These are phyloP conservation scores for Crithidia sp. DNA, from an alignment of 208 protist genomes.

Conservation along the genomic window DNA sequence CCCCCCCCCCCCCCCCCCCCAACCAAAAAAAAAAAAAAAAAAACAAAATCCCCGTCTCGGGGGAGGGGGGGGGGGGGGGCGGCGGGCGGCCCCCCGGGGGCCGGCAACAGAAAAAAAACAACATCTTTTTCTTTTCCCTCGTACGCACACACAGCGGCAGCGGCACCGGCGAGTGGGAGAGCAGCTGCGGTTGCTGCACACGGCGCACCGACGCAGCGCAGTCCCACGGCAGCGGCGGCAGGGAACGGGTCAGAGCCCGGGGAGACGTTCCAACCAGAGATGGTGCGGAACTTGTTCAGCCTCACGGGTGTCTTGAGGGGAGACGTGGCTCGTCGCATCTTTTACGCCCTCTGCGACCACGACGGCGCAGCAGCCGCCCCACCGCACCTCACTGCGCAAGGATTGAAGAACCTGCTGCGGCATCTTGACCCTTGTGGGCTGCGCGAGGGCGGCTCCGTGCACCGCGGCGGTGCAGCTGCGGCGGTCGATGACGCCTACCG, in stretches of 20 bases:
- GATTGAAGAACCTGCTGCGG: slow-evolving; percentile 11
- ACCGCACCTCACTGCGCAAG: neutral
- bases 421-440: slow-evolving; percentile 19
- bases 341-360: slow-evolving; percentile 24
- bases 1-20: no score
- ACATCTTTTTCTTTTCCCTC: no score
- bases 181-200: neutral
- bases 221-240: neutral
- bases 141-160: neutral
- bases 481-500: slow-evolving; percentile 21
- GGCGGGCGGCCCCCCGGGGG: no score
- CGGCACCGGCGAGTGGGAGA: no score
- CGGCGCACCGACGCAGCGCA: neutral
- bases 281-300: slow-evolving; percentile 44
- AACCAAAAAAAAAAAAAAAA: no score
- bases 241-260: neutral
- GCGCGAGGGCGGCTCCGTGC: slow-evolving; percentile 2
- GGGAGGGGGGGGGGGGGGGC: no score
- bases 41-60: no score
- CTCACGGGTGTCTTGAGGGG: slow-evolving; percentile 48
- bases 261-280: slow-evolving; percentile 18
- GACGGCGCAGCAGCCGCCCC: neutral
- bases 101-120: no score
- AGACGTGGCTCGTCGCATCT: slow-evolving; percentile 37
- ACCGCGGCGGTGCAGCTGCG: neutral